Percentiles rank a stretch among this genome's conserved stretches.
These are phyloP conservation scores for Syzygium grande DNA, from an alignment of 345 rosid genomes.

Conservation along the genomic window DNA sequence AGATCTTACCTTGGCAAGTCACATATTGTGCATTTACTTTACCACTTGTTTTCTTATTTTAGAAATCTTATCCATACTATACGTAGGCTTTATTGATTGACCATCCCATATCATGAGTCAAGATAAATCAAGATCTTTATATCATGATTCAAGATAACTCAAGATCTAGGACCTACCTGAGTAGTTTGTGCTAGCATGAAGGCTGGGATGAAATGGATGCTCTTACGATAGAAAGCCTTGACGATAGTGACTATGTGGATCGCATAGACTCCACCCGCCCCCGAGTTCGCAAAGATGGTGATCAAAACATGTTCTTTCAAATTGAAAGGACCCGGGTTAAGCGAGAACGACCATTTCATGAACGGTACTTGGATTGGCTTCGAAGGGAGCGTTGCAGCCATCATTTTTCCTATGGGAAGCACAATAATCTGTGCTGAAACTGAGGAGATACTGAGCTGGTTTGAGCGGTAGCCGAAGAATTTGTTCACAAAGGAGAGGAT, in stretches of 20 bases:
- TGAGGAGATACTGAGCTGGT: constrained; percentile 20
- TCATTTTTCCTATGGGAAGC: constrained; percentile 25
- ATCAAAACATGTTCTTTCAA: constrained; percentile 51
- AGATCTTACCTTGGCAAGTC: not conserved
- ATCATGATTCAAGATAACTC: not conserved
- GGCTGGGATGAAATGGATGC: constrained; percentile 18
- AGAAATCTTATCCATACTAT: not conserved
- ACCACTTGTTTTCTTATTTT: not conserved
- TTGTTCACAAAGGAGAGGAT: constrained; percentile 30
- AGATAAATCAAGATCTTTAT: not conserved
- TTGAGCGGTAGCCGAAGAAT: constrained; percentile 40
- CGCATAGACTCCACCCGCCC: constrained; percentile 29
- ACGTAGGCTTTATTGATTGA: not conserved
- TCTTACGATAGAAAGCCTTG: constrained; percentile 26
- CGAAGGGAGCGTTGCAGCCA: constrained; percentile 34
- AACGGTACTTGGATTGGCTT: constrained; percentile 15
- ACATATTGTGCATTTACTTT: not conserved
- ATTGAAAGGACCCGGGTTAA: constrained; percentile 58
- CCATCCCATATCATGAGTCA: not conserved
- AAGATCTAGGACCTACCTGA: constrained; percentile 13
- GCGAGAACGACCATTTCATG: constrained; percentile 31
- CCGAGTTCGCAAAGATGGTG: constrained; percentile 42
- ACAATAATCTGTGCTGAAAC: constrained; percentile 35
- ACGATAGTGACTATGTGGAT: constrained; percentile 30
- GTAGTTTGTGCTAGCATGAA: constrained; percentile 30